Base-by-base conservation (phyloP, 768 basidiomycete genomes). In the Ramaria sp. region DNA sequence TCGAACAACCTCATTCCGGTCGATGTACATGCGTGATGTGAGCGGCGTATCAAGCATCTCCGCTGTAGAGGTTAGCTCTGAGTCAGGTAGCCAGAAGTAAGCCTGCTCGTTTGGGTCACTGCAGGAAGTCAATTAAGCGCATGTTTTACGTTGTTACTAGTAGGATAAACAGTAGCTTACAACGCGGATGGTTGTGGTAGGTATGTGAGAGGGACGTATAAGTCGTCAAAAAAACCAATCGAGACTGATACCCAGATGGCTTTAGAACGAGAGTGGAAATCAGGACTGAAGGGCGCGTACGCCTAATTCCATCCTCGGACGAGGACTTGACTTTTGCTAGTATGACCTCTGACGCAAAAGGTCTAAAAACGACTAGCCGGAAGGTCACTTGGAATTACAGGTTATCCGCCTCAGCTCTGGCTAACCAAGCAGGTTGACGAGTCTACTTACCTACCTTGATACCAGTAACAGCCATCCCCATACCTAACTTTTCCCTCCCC, bases 381-480 rank as follows among this genome's bases (percentile, higher is more conserved):
- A 98, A 96, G 10, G 87, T 79, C 7, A 87, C 95, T 98, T 63
- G 4, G 27, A 24, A 20, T 17, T 39, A 31, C 15, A 22, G 27
- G 17, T 13, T 9, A 3, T 37, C 3, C 9, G 11, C 3, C 33
- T 57, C 42, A 60, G 46, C 24, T 0, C 9, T 1, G 9, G 27
- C 1, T 6, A 31, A 15, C 13, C 12, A 12, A 27, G 22, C 12
- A 20, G 38, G 39, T 4, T 13, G 39, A 9, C 6, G 42, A 15
- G 37, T 20, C 31, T 24, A 37, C 24, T 53, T 61, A 57, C 55
- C 59, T 52, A 94, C 94, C 81, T 77, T 88, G 91, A 67, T 98
- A 93, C 86, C 93, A 98, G 65, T 95, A 73, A 66, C 84, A 84
- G 0, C 95, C 95, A 69, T 99, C 95, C 0, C 95, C 94, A 64